A percentile compares a stretch with the other conserved stretches of the same genome.
Conservation (phyloP, 306 rosid genomes). For the Oxytropis ochrocephala region DNA sequence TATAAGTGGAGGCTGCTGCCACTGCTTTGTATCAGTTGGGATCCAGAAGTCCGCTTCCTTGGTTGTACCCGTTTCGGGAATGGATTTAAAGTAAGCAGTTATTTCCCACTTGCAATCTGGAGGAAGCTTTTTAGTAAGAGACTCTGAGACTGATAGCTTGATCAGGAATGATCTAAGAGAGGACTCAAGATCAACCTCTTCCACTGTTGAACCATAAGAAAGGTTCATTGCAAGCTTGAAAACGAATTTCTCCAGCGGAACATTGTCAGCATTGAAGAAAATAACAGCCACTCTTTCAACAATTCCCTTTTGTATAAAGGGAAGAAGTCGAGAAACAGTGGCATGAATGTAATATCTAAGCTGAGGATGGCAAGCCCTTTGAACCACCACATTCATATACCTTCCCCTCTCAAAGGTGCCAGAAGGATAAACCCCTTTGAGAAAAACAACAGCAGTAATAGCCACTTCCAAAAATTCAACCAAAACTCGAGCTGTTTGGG, state of each 20-base stretch:
- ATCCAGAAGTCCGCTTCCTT: constrained; percentile 67
- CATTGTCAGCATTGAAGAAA: constrained; percentile 42
- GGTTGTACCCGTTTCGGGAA: constrained; percentile 48
- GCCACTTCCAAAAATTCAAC: constrained; percentile 84
- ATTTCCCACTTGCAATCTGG: constrained; percentile 82
- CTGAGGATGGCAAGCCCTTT: constrained; percentile 77
- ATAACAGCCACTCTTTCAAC: constrained; percentile 80
- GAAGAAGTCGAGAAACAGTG: constrained; percentile 63
- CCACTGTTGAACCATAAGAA: constrained; percentile 47
- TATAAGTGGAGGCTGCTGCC: constrained; percentile 76
- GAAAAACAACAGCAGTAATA: constrained; percentile 60
- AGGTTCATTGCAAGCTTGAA: constrained; percentile 65
- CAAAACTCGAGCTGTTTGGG: constrained; percentile 52
- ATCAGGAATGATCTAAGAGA: constrained; percentile 77
- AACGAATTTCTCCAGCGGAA: constrained; percentile 63
- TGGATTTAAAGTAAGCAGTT: constrained; percentile 56
- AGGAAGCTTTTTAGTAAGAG: constrained; percentile 62
- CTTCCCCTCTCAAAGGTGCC: constrained; percentile 92
- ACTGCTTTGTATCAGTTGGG: constrained; percentile 70
- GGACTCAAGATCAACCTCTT: constrained; percentile 60
- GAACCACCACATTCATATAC: constrained; percentile 80
- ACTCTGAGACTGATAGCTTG: constrained; percentile 64
- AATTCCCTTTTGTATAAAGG: constrained; percentile 61
- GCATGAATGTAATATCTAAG: constrained; percentile 78
- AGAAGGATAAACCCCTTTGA: constrained; percentile 78